Conservation (phyloP, 257 asterid genomes). For the Capsicum baccatum region DNA sequence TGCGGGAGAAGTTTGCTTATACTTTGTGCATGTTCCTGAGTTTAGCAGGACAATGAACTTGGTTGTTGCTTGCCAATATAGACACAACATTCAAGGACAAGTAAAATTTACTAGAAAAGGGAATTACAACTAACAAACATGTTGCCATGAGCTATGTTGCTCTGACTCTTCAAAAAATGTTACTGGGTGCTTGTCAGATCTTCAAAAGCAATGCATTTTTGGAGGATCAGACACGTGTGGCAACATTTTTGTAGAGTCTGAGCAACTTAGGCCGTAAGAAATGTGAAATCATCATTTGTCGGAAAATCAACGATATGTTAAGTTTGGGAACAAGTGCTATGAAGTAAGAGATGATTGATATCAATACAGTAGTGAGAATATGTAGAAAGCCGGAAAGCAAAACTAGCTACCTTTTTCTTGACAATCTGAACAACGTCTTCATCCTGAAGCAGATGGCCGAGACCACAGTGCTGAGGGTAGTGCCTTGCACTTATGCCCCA, state of each 20-base stretch:
- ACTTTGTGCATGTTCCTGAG: background rate
- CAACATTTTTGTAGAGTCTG: too few relatives aligned
- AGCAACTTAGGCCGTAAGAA: background rate
- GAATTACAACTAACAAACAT: background rate
- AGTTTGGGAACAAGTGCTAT: background rate
- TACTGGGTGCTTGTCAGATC: too few relatives aligned
- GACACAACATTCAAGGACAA: background rate
- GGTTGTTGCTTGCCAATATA: background rate
- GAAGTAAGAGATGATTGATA: background rate
- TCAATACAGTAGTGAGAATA: background rate
- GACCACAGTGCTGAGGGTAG: constrained; percentile 96
- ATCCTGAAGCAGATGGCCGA: constrained; percentile 76
- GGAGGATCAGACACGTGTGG: too few relatives aligned
- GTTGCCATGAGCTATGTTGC: background rate
- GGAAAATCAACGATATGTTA: background rate
- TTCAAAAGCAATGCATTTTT: too few relatives aligned
- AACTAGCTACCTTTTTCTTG: constrained; percentile 79
- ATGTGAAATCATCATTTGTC: background rate
- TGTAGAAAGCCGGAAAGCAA: background rate
- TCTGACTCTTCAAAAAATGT: too few relatives aligned
- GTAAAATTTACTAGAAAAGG: background rate
- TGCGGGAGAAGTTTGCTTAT: background rate
- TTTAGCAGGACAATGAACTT: constrained; percentile 3
- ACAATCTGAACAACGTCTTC: constrained; percentile 97
- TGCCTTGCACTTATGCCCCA: constrained; percentile 98